phyloP scores from a whole-genome alignment of 257 asterid species.

The Nicotiana paniculata region DNA sequence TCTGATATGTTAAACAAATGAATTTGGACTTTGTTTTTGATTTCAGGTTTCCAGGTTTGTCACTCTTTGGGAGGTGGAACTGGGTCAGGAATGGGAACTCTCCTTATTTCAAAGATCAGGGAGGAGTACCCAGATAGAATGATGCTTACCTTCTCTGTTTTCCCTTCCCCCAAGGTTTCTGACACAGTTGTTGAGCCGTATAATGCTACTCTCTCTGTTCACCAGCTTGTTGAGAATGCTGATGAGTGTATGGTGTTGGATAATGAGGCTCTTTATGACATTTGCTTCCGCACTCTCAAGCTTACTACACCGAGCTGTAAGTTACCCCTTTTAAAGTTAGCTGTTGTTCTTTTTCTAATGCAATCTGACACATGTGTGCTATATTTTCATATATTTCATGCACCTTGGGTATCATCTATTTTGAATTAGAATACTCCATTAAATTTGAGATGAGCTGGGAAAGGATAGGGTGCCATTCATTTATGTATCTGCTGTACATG shows the following conservation, averaged over 20 bases:
- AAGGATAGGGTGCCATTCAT: not conserved
- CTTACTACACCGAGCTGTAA: constrained; percentile 77
- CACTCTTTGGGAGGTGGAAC: constrained; percentile 85
- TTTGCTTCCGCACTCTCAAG: constrained; percentile 66
- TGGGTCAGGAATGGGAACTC: constrained; percentile 89
- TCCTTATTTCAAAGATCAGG: constrained; percentile 70
- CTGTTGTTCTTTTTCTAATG: not conserved
- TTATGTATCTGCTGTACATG: not conserved
- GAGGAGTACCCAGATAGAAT: constrained; percentile 79
- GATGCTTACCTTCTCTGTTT: constrained; percentile 87
- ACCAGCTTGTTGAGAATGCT: constrained; percentile 79
- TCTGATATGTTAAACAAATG: not conserved
- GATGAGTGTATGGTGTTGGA: constrained; percentile 84
- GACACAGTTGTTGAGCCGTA: constrained; percentile 82
- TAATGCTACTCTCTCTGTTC: constrained; percentile 73
- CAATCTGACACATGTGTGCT: not conserved
- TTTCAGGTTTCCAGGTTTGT: constrained; percentile 66
- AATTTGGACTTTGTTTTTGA: not conserved
- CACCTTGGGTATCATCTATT: not conserved
- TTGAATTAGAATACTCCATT: not conserved
- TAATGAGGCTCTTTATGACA: constrained; percentile 66
- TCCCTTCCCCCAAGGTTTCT: constrained; percentile 80
- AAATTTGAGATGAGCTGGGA: not conserved
- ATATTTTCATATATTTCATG: not conserved
- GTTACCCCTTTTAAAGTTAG: constrained; percentile 7